These are phyloP conservation scores for Chaetomium fimeti DNA, from an alignment of 495 filamentous ascomycete species.

Conservation along the genomic window DNA sequence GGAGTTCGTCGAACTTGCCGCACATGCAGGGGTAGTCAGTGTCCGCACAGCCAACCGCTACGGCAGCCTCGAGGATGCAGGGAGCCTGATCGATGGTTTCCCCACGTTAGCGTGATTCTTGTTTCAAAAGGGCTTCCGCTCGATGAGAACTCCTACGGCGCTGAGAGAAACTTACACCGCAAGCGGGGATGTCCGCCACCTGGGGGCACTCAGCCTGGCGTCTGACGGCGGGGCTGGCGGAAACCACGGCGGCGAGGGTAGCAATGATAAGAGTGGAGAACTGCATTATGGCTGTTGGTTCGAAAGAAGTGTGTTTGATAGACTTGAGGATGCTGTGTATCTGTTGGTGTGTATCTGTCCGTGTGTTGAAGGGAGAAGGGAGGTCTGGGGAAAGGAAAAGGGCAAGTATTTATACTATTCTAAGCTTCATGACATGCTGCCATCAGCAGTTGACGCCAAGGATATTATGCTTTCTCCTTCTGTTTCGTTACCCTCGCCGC, in stretches of 20 bases:
- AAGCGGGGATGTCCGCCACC: slow-evolving; percentile 11
- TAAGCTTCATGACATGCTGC: not conserved
- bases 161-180: slow-evolving; percentile 14
- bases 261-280: slow-evolving; percentile 17
- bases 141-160: not conserved
- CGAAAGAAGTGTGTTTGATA: not conserved
- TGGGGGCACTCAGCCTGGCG: slow-evolving; percentile 19
- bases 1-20: slow-evolving; percentile 15
- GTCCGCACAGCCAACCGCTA: slow-evolving; percentile 3
- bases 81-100: not conserved
- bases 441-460: not conserved
- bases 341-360: not conserved
- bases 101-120: not conserved
- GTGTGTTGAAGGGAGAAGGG: not conserved
- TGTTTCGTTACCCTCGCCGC: not conserved
- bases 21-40: slow-evolving; percentile 21
- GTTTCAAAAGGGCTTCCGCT: not conserved
- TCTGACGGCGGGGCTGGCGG: slow-evolving; percentile 10
- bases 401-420: not conserved
- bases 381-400: not conserved
- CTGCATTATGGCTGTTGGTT: slow-evolving; percentile 18
- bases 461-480: not conserved
- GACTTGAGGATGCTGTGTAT: not conserved
- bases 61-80: slow-evolving; percentile 14
- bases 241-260: slow-evolving; percentile 16